Conservation (phyloP, 129 eudicot species). For the Solidago caesia region DNA sequence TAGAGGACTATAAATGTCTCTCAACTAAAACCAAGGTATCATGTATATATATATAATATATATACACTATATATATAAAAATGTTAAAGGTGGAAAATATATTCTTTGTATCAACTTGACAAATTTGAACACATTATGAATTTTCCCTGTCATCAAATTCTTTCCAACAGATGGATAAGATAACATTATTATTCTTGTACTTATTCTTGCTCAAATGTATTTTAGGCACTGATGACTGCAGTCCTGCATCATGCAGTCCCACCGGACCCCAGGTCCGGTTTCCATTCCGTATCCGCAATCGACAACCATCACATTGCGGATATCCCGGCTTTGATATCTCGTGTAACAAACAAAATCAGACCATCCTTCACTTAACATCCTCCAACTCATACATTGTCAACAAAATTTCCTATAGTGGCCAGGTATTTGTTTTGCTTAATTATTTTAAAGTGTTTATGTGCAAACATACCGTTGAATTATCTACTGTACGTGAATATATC, state of each 20-base stretch:
- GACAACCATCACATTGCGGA: slow-evolving; percentile 45
- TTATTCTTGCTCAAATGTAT: slow-evolving; percentile 6
- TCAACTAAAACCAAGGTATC: too few species aligned
- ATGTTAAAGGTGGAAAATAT: too few species aligned
- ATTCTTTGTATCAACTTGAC: background rate
- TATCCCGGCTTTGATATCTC: slow-evolving; percentile 56
- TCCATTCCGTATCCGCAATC: slow-evolving; percentile 50
- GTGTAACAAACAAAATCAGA: slow-evolving; percentile 43
- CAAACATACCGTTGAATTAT: too few species aligned
- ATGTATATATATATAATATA: too few species aligned
- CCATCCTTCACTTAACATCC: slow-evolving; percentile 37
- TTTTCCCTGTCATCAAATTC: too few species aligned
- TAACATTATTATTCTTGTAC: slow-evolving; percentile 16
- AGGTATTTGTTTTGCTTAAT: background rate
- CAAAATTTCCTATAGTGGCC: slow-evolving; percentile 38
- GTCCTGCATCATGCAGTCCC: slow-evolving; percentile 32
- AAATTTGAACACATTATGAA: background rate
- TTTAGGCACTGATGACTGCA: slow-evolving; percentile 30
- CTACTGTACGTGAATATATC: too few species aligned
- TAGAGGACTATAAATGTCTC: too few species aligned
- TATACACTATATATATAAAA: too few species aligned
- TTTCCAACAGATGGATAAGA: slow-evolving; percentile 17
- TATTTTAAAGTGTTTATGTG: too few species aligned
- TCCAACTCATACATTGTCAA: slow-evolving; percentile 44
- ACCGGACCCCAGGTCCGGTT: slow-evolving; percentile 47